phyloP scores from a whole-genome alignment of 345 rosid genomes.

The Viola odorata region DNA sequence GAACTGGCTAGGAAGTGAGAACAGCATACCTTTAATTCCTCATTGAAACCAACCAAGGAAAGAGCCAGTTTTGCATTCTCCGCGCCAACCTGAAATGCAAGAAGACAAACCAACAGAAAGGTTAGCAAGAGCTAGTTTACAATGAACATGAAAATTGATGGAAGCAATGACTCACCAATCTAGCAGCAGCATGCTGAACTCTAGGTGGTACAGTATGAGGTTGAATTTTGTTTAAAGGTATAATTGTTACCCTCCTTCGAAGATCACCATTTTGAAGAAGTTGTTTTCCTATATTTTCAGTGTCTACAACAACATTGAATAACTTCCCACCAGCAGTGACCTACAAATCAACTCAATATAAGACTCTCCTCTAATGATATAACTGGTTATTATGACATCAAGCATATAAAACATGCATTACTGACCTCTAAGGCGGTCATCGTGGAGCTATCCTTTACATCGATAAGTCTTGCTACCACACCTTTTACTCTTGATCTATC shows the following conservation, averaged over 20 bases:
- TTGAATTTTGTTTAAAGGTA: constrained; percentile 89
- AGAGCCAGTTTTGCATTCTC: constrained; percentile 89
- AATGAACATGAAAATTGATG: neutral
- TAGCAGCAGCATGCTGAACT: constrained; percentile 66
- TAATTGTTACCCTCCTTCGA: constrained; percentile 83
- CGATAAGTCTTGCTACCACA: constrained; percentile 83
- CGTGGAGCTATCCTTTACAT: constrained; percentile 73
- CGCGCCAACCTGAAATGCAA: constrained; percentile 66
- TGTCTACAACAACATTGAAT: constrained; percentile 86
- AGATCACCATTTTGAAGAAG: constrained; percentile 94
- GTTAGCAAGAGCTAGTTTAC: neutral
- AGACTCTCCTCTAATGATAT: constrained; percentile 8
- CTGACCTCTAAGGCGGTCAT: constrained; percentile 94
- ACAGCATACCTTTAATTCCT: constrained; percentile 58
- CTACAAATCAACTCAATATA: constrained; percentile 33
- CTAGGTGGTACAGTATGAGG: constrained; percentile 43
- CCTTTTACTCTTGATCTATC: constrained; percentile 95
- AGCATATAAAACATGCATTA: neutral
- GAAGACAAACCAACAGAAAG: constrained; percentile 5
- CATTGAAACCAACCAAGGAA: constrained; percentile 76
- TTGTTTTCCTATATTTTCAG: constrained; percentile 86
- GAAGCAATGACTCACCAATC: constrained; percentile 54
- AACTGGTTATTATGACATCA: neutral
- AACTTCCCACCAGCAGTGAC: constrained; percentile 92
- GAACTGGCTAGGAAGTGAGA: too few relatives aligned